Evolutionary conservation across 164 flowering plant species (phyloP).

Genomic region (Tinospora cordifolia): DNA sequence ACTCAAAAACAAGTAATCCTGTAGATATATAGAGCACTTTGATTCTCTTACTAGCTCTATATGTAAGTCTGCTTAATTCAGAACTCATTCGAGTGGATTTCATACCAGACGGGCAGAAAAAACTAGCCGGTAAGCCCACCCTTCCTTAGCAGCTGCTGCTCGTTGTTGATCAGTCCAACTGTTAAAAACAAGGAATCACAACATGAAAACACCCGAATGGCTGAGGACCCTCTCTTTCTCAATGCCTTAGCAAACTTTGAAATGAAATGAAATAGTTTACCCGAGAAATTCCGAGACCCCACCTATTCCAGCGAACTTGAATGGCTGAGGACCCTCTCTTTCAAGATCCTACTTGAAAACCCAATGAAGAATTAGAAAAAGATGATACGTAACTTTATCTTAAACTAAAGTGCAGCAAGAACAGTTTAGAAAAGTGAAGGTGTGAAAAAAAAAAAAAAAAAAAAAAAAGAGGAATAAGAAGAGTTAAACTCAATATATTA

Average conservation of each 20-base stretch:
- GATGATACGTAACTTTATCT: neutral
- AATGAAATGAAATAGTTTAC: slow-evolving; percentile 28
- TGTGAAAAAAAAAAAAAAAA: neutral
- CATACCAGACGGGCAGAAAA: slow-evolving; percentile 87
- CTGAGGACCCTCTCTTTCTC: too few relatives aligned
- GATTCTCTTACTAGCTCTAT: neutral
- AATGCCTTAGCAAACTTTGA: too few relatives aligned
- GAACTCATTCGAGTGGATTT: neutral
- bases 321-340: slow-evolving; percentile 83
- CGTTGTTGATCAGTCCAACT: slow-evolving; percentile 99
- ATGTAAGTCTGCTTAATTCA: neutral
- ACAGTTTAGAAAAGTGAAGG: neutral
- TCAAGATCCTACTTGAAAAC: slow-evolving; percentile 59
- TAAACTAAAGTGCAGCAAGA: neutral
- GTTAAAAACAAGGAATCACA: neutral
- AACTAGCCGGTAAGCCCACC: slow-evolving; percentile 68
- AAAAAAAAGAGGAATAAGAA: neutral
- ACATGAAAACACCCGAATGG: too few relatives aligned
- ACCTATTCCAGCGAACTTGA: slow-evolving; percentile 91
- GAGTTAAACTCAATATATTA: slow-evolving; percentile 11
- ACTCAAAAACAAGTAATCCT: neutral
- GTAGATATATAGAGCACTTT: neutral
- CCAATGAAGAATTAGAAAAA: slow-evolving; percentile 5
- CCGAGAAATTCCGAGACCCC: slow-evolving; percentile 96
- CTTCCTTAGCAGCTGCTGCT: slow-evolving; percentile 81